Evolutionary conservation across 2,329 filamentous ascomycete genomes (phyloP).

Genomic region (Acarospora socialis): DNA sequence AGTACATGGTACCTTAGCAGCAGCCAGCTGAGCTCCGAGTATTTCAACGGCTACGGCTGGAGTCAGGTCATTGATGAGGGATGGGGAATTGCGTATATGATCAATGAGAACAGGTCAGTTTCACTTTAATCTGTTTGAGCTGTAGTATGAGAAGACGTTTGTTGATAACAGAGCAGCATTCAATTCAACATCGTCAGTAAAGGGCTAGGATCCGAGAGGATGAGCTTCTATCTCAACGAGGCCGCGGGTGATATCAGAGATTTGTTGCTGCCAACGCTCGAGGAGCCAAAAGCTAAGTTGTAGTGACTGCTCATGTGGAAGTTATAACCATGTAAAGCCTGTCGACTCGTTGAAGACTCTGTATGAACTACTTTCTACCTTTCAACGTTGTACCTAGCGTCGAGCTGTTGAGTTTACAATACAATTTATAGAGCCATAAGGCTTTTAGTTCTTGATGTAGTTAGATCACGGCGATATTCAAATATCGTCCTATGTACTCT

Average conservation of each 20-base stretch:
- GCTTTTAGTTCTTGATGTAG: too few relatives aligned
- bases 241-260: conserved; percentile 83
- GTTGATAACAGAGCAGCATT: conserved; percentile 42
- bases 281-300: conserved; percentile 74
- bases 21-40: conserved; percentile 85
- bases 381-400: too few relatives aligned
- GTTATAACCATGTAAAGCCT: too few relatives aligned
- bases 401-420: too few relatives aligned
- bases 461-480: too few relatives aligned
- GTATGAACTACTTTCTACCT: too few relatives aligned
- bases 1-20: conserved; percentile 79
- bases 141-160: neutral
- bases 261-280: conserved; percentile 64
- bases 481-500: too few relatives aligned
- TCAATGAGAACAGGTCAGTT: conserved; percentile 83
- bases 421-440: too few relatives aligned
- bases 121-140: neutral
- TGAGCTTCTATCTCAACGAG: conserved; percentile 94
- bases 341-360: too few relatives aligned
- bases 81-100: conserved; percentile 98
- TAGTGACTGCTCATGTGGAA: too few relatives aligned
- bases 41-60: conserved; percentile 99
- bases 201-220: conserved; percentile 72
- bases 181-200: conserved; percentile 99
- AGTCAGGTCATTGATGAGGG: conserved; percentile 92